Base-by-base conservation (phyloP, 495 filamentous ascomycete species). In the Hypomontagnella monticulosa region DNA sequence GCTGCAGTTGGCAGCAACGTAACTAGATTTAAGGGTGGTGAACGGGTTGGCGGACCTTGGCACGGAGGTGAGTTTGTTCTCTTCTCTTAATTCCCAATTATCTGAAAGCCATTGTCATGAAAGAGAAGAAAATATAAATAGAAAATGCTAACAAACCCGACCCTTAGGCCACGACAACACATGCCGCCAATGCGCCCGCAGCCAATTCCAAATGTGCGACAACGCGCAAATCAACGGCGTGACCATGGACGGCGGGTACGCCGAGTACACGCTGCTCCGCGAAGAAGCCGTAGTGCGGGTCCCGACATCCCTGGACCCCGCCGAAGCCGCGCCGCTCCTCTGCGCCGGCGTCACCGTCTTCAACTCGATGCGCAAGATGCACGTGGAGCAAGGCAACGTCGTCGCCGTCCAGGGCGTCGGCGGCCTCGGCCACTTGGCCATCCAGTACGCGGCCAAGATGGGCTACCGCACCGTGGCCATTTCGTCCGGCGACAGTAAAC, bases 331-430 rank as follows among this genome's bases (percentile, higher is more conserved):
- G 0, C 88, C 89, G 0, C 81, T 91, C 11, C 83, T 92, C 16
- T 92, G 89, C 75, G 88, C 89, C 1, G 89, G 89, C 47, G 82
- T 91, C 44, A 90, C 88, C 20, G 84, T 88, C 34, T 92, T 91
- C 83, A 91, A 91, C 76, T 81, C 81, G 4, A 86, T 92, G 43
- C 84, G 88, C 18, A 81, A 84, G 42, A 82, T 87, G 80, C 76
- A 84, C 38, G 76, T 91, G 40, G 67, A 77, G 12, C 76, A 79
- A 0, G 89, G 88, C 30, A 81, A 80, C 34, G 75, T 80, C 0
- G 87, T 92, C 6, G 88, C 85, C 15, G 67, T 91, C 8, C 86
- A 89, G 70, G 88, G 87, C 0, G 80, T 91, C 10, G 88, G 87
- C 11, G 88, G 88, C 0, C 79, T 91, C 0, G 88, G 89, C 16